Conservation (phyloP, 108 stramenopile species). For the Mediolabrus comicus region DNA sequence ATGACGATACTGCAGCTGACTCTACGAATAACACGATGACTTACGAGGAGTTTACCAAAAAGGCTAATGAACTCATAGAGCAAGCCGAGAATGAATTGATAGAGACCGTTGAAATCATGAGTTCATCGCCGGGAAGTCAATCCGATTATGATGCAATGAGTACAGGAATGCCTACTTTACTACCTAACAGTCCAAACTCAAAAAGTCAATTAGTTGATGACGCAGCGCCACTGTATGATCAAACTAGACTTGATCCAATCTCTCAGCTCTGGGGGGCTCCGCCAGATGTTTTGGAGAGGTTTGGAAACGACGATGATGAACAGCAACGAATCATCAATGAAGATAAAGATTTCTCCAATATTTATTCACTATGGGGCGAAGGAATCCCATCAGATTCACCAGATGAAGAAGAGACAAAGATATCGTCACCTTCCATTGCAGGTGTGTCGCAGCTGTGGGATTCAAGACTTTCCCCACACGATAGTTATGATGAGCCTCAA, state of each 20-base stretch:
- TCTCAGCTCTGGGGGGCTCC: conserved; percentile 62
- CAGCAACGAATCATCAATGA: conserved; percentile 31
- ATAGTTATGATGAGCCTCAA: background rate
- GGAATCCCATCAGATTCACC: conserved; percentile 6
- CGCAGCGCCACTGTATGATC: conserved; percentile 47
- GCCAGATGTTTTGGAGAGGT: conserved; percentile 33
- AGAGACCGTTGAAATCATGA: conserved; percentile 54
- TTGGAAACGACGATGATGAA: conserved; percentile 24
- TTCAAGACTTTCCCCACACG: conserved; percentile 1
- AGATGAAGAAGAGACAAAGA: conserved; percentile 20
- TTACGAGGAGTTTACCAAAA: conserved; percentile 48
- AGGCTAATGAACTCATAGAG: conserved; percentile 46
- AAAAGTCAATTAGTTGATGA: conserved; percentile 10
- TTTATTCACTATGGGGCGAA: conserved; percentile 54
- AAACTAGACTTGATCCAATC: conserved; percentile 55
- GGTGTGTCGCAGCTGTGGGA: conserved; percentile 53
- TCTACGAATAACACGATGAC: conserved; percentile 14
- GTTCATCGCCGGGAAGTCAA: conserved; percentile 42
- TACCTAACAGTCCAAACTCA: background rate
- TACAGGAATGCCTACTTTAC: background rate
- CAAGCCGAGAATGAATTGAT: conserved; percentile 43
- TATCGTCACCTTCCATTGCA: conserved; percentile 5
- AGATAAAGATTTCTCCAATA: conserved; percentile 36
- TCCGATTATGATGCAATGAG: conserved; percentile 39
- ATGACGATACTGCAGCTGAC: conserved; percentile 8